These are phyloP conservation scores for Mycogone perniciosa DNA, from an alignment of 2,329 filamentous ascomycete genomes.

Conservation along the genomic window DNA sequence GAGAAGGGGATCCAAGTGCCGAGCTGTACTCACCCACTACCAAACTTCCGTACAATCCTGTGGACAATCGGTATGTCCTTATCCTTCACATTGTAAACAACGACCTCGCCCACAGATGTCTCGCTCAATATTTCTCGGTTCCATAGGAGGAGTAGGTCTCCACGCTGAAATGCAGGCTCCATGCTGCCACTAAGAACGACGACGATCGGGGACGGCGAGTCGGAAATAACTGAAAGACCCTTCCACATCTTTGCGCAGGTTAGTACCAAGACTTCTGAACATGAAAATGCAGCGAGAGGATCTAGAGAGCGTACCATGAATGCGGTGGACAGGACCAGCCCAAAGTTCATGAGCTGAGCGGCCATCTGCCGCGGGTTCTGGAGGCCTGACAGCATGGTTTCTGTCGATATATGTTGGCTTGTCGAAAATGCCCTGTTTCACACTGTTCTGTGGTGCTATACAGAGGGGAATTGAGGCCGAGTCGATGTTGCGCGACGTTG, in stretches of 20 bases:
- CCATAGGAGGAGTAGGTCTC: slow-evolving; percentile 71
- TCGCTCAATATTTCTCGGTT: slow-evolving; percentile 58
- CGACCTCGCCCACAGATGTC: slow-evolving; percentile 51
- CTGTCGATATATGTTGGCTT: background rate
- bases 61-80: slow-evolving; percentile 99
- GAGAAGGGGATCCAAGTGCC: background rate
- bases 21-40: slow-evolving; percentile 41
- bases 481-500: background rate
- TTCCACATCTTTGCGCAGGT: slow-evolving; percentile 65
- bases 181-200: slow-evolving; percentile 80
- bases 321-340: slow-evolving; percentile 79
- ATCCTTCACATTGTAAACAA: slow-evolving; percentile 71
- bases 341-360: slow-evolving; percentile 82
- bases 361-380: slow-evolving; percentile 74
- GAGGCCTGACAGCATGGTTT: slow-evolving; percentile 60
- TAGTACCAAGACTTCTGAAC: slow-evolving; percentile 9
- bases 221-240: slow-evolving; percentile 70
- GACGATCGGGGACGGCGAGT: slow-evolving; percentile 72
- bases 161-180: slow-evolving; percentile 76
- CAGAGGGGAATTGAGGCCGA: background rate
- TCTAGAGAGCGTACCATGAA: slow-evolving; percentile 59
- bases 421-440: background rate
- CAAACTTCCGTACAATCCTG: slow-evolving; percentile 72
- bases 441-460: too few relatives aligned
- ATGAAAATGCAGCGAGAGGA: background rate